Base-by-base conservation (phyloP, 306 rosid genomes). In the Trifolium pratense region DNA sequence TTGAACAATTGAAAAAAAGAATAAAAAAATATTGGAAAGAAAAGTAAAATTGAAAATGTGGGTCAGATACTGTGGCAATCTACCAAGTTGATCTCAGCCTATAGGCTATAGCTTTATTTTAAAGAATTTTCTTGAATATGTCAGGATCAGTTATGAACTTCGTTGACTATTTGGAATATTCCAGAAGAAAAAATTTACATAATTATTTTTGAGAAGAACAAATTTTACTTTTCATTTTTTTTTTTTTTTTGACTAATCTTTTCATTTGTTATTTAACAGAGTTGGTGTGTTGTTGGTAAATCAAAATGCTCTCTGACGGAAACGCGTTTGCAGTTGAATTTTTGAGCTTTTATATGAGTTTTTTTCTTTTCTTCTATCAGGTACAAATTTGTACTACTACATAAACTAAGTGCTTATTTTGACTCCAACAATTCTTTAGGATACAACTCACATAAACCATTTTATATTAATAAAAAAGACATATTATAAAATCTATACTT, bases 291-390 rank as follows among this genome's bases (percentile, higher is more conserved):
- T n/a, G n/a, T 49, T 26, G 66, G 70, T 72, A 16, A 29, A 29
- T 29, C 9, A 73, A 79, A 79, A 51, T 73, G n/a, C 68, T 25
- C n/a, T n/a, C 20, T 70, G 84, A 53, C 52, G 52, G 17, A 81
- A 81, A 63, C 84, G 84, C 81, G 84, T 81, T 75, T 58, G 20
- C 1, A 5, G 53, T 49, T 71, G 67, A 39, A 71, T 17, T 43
- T 43, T 61, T 32, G 64, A 59, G 52, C 6, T 34, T 59, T 46
- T 14, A 7, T 21, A 21, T n/a, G n/a, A n/a, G n/a, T n/a, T n/a
- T n/a, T n/a, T n/a, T n/a, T n/a, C n/a, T n/a, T n/a, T n/a, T n/a
- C n/a, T n/a, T n/a, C n/a, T n/a, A n/a, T n/a, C n/a, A n/a, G n/a
- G n/a, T n/a, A n/a, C n/a, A n/a, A n/a, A n/a, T n/a, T n/a, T n/a